Percentiles rank a stretch among this genome's conserved stretches.
phyloP scores from a whole-genome alignment of 2,329 filamentous ascomycete genomes.

The Venturia asperata region DNA sequence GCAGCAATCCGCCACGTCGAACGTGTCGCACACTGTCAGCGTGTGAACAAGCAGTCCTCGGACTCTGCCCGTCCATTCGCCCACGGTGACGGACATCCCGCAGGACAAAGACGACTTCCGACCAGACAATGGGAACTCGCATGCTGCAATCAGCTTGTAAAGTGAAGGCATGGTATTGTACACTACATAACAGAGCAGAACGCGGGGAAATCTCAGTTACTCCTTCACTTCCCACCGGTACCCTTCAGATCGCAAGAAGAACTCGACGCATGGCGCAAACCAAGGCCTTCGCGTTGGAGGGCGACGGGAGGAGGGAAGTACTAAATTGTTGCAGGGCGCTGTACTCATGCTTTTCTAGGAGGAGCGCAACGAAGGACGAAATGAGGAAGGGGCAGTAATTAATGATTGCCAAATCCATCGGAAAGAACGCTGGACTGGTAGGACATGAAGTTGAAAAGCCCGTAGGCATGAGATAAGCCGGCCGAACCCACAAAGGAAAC shows the following conservation, averaged over 20 bases:
- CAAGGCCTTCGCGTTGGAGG: background rate
- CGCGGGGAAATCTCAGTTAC: background rate
- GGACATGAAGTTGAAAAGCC: conserved; percentile 11
- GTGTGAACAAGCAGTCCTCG: background rate
- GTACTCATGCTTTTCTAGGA: conserved; percentile 4
- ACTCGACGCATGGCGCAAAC: background rate
- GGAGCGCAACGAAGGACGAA: conserved; percentile 14
- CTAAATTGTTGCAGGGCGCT: conserved; percentile 14
- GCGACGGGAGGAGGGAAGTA: background rate
- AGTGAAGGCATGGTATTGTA: conserved; percentile 12
- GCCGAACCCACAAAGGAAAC: conserved; percentile 16
- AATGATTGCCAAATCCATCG: background rate
- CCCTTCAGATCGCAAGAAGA: background rate
- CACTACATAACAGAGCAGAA: conserved; percentile 10
- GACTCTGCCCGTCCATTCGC: too few relatives aligned
- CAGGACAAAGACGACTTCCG: background rate
- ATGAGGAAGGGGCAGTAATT: background rate
- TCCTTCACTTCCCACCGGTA: background rate
- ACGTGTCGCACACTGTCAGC: background rate
- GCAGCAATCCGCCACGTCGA: conserved; percentile 9
- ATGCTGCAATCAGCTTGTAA: background rate
- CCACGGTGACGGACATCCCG: too few relatives aligned
- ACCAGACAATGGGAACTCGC: background rate
- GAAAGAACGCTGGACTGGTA: conserved; percentile 13
- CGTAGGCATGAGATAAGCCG: conserved; percentile 9